phyloP scores from a whole-genome alignment of 495 filamentous ascomycete species.

The Aspergillus affinis region DNA sequence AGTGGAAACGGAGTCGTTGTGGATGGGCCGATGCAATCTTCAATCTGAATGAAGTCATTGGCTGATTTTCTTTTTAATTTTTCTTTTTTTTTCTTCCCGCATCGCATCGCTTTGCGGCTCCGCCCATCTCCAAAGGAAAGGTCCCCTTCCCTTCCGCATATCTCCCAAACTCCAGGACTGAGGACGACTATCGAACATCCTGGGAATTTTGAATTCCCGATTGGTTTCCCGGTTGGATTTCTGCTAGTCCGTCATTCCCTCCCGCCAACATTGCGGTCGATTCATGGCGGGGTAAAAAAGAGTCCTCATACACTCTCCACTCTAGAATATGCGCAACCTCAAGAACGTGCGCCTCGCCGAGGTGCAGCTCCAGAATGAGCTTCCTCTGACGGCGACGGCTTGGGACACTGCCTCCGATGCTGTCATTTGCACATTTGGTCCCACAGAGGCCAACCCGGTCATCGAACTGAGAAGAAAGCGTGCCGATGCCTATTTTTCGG shows the following conservation, averaged over 20 bases:
- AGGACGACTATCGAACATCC: neutral
- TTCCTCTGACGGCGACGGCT: slow-evolving; percentile 65
- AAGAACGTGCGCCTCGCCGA: slow-evolving; percentile 65
- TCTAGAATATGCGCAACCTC: slow-evolving; percentile 70
- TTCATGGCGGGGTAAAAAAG: slow-evolving; percentile 46
- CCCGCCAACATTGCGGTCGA: slow-evolving; percentile 17
- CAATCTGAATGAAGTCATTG: slow-evolving; percentile 55
- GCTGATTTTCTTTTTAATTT: slow-evolving; percentile 34
- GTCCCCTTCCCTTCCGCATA: neutral
- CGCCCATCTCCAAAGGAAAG: neutral
- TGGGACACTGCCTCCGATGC: slow-evolving; percentile 76
- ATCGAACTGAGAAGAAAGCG: slow-evolving; percentile 62
- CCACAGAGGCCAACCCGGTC: slow-evolving; percentile 56
- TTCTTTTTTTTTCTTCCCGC: neutral
- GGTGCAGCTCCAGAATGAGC: slow-evolving; percentile 53
- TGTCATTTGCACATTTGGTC: slow-evolving; percentile 73
- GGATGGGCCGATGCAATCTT: slow-evolving; percentile 25
- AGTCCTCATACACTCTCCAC: slow-evolving; percentile 21
- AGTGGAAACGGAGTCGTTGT: slow-evolving; percentile 1
- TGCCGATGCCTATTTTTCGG: slow-evolving; percentile 35
- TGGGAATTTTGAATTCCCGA: slow-evolving; percentile 9
- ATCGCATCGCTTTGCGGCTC: neutral
- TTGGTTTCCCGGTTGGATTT: slow-evolving; percentile 6
- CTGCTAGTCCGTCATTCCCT: slow-evolving; percentile 3
- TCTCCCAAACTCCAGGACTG: slow-evolving; percentile 4